A percentile compares a stretch with the other conserved stretches of the same genome.
Conservation (phyloP, 1,284 basidiomycete species). For the Cystobasidium sp. region DNA sequence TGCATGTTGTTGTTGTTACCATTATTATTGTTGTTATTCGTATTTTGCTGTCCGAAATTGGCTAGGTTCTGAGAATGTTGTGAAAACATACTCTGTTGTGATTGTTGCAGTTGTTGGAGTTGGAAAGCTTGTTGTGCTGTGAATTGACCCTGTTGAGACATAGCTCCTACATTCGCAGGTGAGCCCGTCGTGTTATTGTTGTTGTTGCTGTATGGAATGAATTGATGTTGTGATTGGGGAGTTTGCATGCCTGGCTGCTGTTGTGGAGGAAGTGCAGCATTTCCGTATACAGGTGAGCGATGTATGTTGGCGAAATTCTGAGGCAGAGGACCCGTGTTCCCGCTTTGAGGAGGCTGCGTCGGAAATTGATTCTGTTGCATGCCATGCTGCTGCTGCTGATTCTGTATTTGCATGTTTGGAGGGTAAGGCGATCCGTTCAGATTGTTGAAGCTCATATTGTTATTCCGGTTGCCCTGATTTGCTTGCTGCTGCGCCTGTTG, state of each 20-base stretch:
- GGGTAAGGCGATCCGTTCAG: neutral
- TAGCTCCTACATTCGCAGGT: constrained; percentile 7
- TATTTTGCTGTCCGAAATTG: constrained; percentile 1
- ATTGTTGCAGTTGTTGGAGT: constrained; percentile 38
- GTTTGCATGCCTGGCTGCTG: constrained; percentile 28
- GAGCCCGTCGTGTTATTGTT: neutral
- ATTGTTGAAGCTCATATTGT: constrained; percentile 8
- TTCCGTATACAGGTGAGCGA: constrained; percentile 33
- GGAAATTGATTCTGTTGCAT: constrained; percentile 24
- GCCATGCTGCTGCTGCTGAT: constrained; percentile 11
- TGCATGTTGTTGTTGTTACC: constrained; percentile 6
- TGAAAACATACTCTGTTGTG: constrained; percentile 17
- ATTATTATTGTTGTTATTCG: neutral
- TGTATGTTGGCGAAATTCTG: constrained; percentile 31
- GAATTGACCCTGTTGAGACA: constrained; percentile 11
- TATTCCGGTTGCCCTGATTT: neutral
- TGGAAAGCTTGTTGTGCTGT: constrained; percentile 35
- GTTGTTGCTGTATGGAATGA: constrained; percentile 6
- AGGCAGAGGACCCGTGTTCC: neutral
- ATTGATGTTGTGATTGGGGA: constrained; percentile 21
- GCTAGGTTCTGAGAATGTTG: constrained; percentile 33
- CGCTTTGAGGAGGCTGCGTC: constrained; percentile 25
- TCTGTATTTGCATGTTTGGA: constrained; percentile 22
- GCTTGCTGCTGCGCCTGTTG: neutral
- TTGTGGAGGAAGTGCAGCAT: constrained; percentile 26